A percentile compares a stretch with the other conserved stretches of the same genome.
phyloP scores from a whole-genome alignment of 78 protist species.

The Protostelium mycophagum region DNA sequence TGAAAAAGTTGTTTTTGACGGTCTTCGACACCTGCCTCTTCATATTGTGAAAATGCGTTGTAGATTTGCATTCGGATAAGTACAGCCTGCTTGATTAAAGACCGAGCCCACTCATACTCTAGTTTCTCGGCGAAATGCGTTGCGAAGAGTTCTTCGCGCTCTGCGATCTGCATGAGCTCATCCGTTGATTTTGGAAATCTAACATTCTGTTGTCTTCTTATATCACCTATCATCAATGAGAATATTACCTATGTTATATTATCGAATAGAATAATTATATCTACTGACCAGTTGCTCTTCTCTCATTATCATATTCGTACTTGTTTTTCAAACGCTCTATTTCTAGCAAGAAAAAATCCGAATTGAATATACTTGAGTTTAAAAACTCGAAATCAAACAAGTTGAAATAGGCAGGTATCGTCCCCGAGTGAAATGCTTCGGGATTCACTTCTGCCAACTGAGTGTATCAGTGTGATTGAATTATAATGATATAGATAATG shows the following conservation, averaged over 20 bases:
- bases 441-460: not conserved
- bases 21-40: not conserved
- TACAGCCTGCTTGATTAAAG: not conserved
- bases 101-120: not conserved
- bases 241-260: too few relatives aligned
- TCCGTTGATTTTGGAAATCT: not conserved
- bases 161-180: not conserved
- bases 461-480: too few relatives aligned
- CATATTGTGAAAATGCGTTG: not conserved
- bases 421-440: not conserved
- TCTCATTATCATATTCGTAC: not conserved
- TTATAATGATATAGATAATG: too few relatives aligned
- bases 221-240: not conserved
- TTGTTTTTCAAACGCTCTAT: not conserved
- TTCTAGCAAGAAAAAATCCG: not conserved
- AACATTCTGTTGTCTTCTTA: not conserved
- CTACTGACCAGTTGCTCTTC: not conserved
- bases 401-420: not conserved
- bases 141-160: not conserved
- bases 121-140: not conserved
- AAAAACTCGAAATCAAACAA: not conserved
- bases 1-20: not conserved
- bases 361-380: not conserved
- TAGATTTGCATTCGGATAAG: not conserved
- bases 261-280: too few relatives aligned